A percentile compares a stretch with the other conserved stretches of the same genome.
These are phyloP conservation scores for Colletotrichum sp. DNA, from an alignment of 2,329 filamentous ascomycete species.

Conservation along the genomic window DNA sequence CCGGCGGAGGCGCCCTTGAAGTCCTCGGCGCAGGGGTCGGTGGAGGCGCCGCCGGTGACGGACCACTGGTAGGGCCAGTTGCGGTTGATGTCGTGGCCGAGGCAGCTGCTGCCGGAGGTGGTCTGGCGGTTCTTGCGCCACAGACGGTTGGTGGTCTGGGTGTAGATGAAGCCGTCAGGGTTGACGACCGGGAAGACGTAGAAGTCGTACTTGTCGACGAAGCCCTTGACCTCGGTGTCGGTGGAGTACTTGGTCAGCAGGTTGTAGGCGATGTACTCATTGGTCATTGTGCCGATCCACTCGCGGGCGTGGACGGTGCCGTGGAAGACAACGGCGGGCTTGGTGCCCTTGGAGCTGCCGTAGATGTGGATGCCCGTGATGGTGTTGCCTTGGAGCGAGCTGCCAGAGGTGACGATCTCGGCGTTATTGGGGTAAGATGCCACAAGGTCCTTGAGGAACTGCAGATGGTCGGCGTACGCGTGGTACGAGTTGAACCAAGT, in stretches of 20 bases:
- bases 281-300: constrained; percentile 49
- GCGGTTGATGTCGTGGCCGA: constrained; percentile 55
- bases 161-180: constrained; percentile 61
- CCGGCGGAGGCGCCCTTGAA: constrained; percentile 42
- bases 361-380: constrained; percentile 64
- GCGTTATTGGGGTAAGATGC: constrained; percentile 41
- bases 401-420: constrained; percentile 46
- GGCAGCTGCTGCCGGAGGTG: constrained; percentile 36
- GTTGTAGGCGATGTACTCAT: constrained; percentile 50
- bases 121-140: constrained; percentile 58
- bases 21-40: constrained; percentile 47
- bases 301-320: constrained; percentile 57
- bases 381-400: constrained; percentile 41
- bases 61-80: constrained; percentile 57
- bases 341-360: constrained; percentile 40
- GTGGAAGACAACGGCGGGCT: constrained; percentile 52
- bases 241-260: constrained; percentile 43
- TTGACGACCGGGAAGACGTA: constrained; percentile 63
- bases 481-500: constrained; percentile 54
- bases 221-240: constrained; percentile 36
- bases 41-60: constrained; percentile 45
- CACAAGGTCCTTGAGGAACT: constrained; percentile 43
- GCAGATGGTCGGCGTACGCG: constrained; percentile 46
- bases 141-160: constrained; percentile 53
- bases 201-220: constrained; percentile 63